Base-by-base conservation (phyloP, 1,284 basidiomycete genomes). In the Boletellus sp. region DNA sequence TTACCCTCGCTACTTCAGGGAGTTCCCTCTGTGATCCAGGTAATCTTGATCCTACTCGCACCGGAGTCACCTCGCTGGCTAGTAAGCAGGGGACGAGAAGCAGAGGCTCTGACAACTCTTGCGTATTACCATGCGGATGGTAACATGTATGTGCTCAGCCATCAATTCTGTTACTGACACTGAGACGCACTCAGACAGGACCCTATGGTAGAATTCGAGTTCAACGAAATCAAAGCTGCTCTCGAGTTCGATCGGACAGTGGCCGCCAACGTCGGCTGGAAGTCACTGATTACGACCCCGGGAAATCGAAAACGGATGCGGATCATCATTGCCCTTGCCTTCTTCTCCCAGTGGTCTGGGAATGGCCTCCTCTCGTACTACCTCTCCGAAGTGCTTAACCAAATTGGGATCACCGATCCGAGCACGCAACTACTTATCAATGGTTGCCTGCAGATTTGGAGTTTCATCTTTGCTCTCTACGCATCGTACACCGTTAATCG, bases 291-390 rank as follows among this genome's bases (percentile, higher is more conserved):
- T 55, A 55, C 66, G 23, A 83, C 76, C 20, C 63, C 70, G 9
- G 87, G 85, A n/a, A 88, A 89, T 70, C 71, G 79, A 42, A 81
- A 73, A 59, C 84, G 87, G 39, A 71, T 87, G 69, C 68, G 74
- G 29, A 84, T 87, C 59, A 83, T 88, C 65, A 63, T 84, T 50
- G 82, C 81, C 25, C 67, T 86, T 36, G 80, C 80, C 17, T 83
- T 83, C 73, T 85, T 85, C 70, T 80, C 82, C 3, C 80, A 84
- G 52, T 87, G 83, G 85, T 86, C 80, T 7, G 84, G 82, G 13
- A 86, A 87, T 50, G 86, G 86, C 56, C 75, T 89, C 43, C 77
- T 84, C 32, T 87, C 84, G 11, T 87, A 86, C 72, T 88, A 88
- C 70, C 76, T 91, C 48, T 80, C 77, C 68, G 73, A 79, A 54